A percentile compares a stretch with the other conserved stretches of the same genome.
Conservation (phyloP, 345 rosid species). For the Eucalyptus pauciflora region DNA sequence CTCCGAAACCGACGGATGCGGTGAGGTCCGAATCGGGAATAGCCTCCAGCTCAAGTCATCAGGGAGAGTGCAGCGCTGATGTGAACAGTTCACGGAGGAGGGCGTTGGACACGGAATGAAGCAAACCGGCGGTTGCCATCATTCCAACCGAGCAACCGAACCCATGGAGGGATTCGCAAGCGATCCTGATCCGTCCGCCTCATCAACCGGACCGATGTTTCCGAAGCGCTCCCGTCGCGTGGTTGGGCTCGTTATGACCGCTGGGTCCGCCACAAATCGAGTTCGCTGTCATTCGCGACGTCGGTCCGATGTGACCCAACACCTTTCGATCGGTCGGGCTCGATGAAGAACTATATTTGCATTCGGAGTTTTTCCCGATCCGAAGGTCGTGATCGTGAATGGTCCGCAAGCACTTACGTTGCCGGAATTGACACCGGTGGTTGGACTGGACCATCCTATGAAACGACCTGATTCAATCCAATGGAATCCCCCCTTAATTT, state of each 20-base stretch:
- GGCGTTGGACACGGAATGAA: neutral
- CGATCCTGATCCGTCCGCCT: neutral
- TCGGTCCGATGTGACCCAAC: neutral
- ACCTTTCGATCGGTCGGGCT: neutral
- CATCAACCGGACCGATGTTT: neutral
- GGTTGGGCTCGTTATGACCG: neutral
- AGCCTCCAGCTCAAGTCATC: neutral
- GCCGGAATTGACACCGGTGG: neutral
- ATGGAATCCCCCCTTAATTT: neutral
- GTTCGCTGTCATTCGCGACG: neutral
- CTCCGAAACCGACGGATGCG: neutral
- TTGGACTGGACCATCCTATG: neutral
- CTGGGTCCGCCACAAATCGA: rapidly evolving
- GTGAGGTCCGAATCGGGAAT: neutral
- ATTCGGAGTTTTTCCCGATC: rapidly evolving
- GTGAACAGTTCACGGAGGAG: neutral
- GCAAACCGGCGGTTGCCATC: neutral
- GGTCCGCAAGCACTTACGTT: rapidly evolving
- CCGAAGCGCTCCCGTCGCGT: rapidly evolving
- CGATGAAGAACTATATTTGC: neutral
- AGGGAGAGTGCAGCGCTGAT: neutral
- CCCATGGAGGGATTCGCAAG: neutral
- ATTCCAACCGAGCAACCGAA: neutral
- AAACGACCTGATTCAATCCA: neutral
- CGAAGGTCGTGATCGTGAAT: neutral